phyloP scores from a whole-genome alignment of 306 rosid genomes.

The Crotalaria pallida region DNA sequence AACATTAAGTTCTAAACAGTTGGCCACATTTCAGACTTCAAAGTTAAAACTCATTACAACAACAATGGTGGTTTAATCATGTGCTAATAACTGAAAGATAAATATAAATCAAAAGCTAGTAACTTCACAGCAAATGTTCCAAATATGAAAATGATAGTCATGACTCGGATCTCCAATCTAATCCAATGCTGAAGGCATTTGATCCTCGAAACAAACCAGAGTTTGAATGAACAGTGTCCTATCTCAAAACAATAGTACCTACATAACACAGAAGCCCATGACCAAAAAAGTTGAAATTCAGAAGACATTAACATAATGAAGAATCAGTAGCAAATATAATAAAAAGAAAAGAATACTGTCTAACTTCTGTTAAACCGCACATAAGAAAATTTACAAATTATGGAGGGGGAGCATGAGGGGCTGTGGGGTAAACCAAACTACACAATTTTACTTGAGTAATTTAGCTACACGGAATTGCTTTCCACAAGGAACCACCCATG shows the following conservation, averaged over 20 bases:
- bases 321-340: neutral
- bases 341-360: neutral
- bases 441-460: neutral
- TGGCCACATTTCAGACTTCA: conserved; percentile 59
- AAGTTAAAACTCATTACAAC: conserved; percentile 72
- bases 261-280: conserved; percentile 23
- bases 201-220: conserved; percentile 38
- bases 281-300: conserved; percentile 18
- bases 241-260: conserved; percentile 43
- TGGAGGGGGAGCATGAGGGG: too few species aligned
- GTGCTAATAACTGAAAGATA: conserved; percentile 49
- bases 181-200: conserved; percentile 20
- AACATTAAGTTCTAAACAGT: conserved; percentile 46
- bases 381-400: neutral
- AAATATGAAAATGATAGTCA: conserved; percentile 35
- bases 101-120: conserved; percentile 47
- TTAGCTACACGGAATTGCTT: neutral
- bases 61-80: conserved; percentile 49
- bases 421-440: neutral
- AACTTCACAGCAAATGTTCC: conserved; percentile 50
- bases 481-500: neutral
- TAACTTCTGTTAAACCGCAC: neutral
- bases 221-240: conserved; percentile 33
- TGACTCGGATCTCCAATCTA: conserved; percentile 31
- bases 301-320: conserved; percentile 13